Base-by-base conservation (phyloP, 306 rosid genomes). In the Vigna unguiculata region DNA sequence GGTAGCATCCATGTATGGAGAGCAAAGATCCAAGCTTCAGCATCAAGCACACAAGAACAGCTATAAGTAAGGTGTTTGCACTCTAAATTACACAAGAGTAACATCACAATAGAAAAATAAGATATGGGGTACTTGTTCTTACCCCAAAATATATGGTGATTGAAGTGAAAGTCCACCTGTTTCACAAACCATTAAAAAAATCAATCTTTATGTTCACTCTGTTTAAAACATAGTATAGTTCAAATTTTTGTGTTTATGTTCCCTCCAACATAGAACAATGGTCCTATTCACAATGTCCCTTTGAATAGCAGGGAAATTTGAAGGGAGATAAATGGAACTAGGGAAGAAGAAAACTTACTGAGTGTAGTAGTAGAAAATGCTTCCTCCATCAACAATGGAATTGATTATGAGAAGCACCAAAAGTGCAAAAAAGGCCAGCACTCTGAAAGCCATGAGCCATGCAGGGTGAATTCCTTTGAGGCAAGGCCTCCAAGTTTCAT, bases 401-500 rank as follows among this genome's bases (percentile, higher is more conserved):
- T 91, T 84, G 85, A 86, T 8, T 49, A 81, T 67, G 78, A 96
- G 98, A 40, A 96, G 89, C 22, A 83, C 86, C 84, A 92, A 68
- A 78, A 96, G 98, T 63, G 89, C 90, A 73, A 81, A n/a, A 74
- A 96, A 96, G 20, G 98, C 98, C 67, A 87, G 21, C 21, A 91
- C 72, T 86, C 99, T 81, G 38, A 89, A 92, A 43, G 87, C 96
- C 84, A 96, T 79, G 8, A 96, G 85, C 99, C 98, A 96, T 65
- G 93, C 97, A 45, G 99, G 99, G 78, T 92, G 99, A 70, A 96
- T 81, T 65, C 90, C 95, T 70, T 89, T 92, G 1, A 96, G 73
- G 71, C 99, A 92, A 48, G 99, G 96, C 65, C 74, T 87, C 99
- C 98, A 96, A 15, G 97, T 92, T 69, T 96, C 97, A 88, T 96